Base-by-base conservation (phyloP, 31 red algal genomes). In the Bonnemaisonia californica region DNA sequence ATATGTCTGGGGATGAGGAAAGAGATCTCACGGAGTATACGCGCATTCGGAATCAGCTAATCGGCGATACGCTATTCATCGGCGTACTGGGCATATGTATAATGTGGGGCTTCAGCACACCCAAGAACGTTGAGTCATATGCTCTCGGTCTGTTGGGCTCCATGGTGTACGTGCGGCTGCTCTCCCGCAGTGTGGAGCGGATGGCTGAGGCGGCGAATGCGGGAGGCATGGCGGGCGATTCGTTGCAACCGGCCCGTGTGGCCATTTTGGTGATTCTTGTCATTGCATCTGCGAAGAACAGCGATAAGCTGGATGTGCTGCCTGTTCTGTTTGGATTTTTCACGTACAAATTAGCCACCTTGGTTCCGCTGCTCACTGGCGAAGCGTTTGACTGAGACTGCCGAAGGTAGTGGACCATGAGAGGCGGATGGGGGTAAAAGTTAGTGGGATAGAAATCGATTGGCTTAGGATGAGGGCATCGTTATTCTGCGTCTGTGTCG, bases 291-390 rank as follows among this genome's bases (percentile, higher is more conserved):
- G 82, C 91, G 11, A 76, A 73, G 41, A 77, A 81, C 57, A 48
- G 76, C 34, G 83, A 82, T 8, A 27, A 51, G 29, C 12, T 94
- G 37, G 70, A 86, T 22, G 74, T 94, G 31, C 30, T 94, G 27
- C 79, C 91, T 33, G 91, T 87, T 24, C 41, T 94, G 77, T 42
- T 82, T 27, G 91, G 91, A 26, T 94, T 94, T 69, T 83, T 94
- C 32, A 76, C 79, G 66, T 94, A 88, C 71, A 94, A 94, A 56
- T 75, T 88, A 18, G 91, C 83, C 5, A 60, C 73, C 41, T 54
- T 94, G 40, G 7, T 88, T 22, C 91, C 83, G 72, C 40, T 87
- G 71, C 41, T 94, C 21, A 92, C 80, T 13, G 89, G 89, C 3
- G 89, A 84, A 39, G 89, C 79, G 34, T 84, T 85, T 54, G 89